A percentile compares a stretch with the other conserved stretches of the same genome.
phyloP scores from a whole-genome alignment of 164 flowering plant genomes.

The Annona cherimola region DNA sequence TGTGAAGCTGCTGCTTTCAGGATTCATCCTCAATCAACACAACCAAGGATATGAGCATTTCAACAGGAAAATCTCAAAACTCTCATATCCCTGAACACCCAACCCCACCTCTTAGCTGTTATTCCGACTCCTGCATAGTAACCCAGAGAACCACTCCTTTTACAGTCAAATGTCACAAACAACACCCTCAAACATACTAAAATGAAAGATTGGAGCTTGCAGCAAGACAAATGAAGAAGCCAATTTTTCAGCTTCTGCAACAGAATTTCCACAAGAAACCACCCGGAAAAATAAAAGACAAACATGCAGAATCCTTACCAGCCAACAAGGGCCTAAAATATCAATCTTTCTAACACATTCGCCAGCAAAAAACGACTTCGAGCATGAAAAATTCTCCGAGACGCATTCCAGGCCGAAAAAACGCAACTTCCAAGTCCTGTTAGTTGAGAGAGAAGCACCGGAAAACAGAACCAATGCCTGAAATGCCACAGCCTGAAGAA shows the following conservation, averaged over 20 bases:
- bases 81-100: not conserved
- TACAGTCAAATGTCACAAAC: not conserved
- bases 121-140: not conserved
- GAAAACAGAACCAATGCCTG: not conserved
- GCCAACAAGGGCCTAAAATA: not conserved
- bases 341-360: not conserved
- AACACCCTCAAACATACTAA: not conserved
- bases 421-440: not conserved
- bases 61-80: not conserved
- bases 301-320: not conserved
- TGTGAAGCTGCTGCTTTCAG: constrained; percentile 5
- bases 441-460: not conserved
- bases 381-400: not conserved
- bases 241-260: not conserved
- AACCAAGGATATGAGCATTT: not conserved
- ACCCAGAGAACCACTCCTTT: not conserved
- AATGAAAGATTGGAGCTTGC: too few species aligned
- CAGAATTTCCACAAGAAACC: not conserved
- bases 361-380: not conserved
- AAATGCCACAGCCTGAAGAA: not conserved
- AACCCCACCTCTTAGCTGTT: not conserved
- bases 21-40: constrained; percentile 8
- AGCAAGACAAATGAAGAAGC: not conserved
- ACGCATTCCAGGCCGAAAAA: not conserved
- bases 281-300: not conserved